Percentiles rank a stretch among this genome's conserved stretches.
Conservation (phyloP, 2,329 filamentous ascomycete genomes). For the Penicillium freii region DNA sequence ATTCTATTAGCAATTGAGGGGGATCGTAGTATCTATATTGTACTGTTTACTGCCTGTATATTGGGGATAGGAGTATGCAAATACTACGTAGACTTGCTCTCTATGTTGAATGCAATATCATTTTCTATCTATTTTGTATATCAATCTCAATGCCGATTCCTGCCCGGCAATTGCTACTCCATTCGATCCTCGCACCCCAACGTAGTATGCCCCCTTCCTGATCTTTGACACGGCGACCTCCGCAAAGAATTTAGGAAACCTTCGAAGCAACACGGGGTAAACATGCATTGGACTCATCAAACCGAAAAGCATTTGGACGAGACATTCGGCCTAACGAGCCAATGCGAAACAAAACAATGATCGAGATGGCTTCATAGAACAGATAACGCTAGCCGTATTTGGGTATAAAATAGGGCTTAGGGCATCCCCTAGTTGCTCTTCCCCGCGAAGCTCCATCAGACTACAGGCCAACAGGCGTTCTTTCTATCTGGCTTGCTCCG, state of each 20-base stretch:
- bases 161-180: neutral
- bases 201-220: conserved; percentile 13
- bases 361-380: neutral
- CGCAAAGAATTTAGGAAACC: conserved; percentile 4
- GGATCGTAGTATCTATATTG: neutral
- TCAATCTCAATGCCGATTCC: neutral
- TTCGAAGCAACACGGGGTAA: neutral
- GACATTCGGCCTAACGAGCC: conserved; percentile 17
- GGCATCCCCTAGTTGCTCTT: conserved; percentile 17
- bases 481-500: conserved; percentile 1
- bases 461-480: conserved; percentile 8
- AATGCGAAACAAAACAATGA: conserved; percentile 13
- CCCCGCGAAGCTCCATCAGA: conserved; percentile 21
- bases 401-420: conserved; percentile 15
- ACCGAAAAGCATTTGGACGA: conserved; percentile 12
- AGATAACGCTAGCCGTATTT: conserved; percentile 5
- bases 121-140: neutral
- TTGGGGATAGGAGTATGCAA: neutral
- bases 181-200: conserved; percentile 1
- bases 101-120: neutral
- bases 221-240: conserved; percentile 15
- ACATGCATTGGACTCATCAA: conserved; percentile 10
- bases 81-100: neutral
- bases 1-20: neutral
- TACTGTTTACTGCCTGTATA: neutral